Conservation (phyloP, 2,329 filamentous ascomycete species). For the Microdochium bolleyi region DNA sequence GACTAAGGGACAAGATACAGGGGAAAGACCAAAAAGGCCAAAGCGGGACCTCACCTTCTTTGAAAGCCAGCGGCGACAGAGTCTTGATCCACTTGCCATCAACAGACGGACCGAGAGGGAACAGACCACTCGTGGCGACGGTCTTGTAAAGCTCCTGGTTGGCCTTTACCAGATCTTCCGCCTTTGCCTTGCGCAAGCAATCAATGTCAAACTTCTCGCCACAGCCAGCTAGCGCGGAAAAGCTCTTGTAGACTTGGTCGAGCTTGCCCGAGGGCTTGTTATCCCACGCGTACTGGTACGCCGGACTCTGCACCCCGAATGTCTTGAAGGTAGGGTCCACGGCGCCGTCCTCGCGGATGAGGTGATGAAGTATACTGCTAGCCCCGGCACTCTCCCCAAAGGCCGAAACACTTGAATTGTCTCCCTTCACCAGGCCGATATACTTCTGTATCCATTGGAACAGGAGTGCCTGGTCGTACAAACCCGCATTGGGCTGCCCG, state of each 20-base stretch:
- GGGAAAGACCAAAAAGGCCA: not conserved
- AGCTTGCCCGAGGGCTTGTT: conserved; percentile 6
- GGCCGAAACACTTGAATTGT: conserved; percentile 29
- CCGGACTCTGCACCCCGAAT: conserved; percentile 19
- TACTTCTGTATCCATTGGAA: conserved; percentile 35
- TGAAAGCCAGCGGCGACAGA: conserved; percentile 20
- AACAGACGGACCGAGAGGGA: conserved; percentile 21
- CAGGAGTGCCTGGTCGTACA: conserved; percentile 27
- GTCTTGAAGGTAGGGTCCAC: conserved; percentile 31
- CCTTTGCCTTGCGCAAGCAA: conserved; percentile 17
- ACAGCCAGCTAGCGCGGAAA: conserved; percentile 19
- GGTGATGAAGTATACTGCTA: conserved; percentile 39
- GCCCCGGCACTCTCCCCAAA: conserved; percentile 41
- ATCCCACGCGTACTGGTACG: conserved; percentile 18
- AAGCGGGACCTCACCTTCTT: conserved; percentile 1
- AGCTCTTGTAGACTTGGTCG: conserved; percentile 15
- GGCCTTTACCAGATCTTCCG: conserved; percentile 1
- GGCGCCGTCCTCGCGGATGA: conserved; percentile 33
- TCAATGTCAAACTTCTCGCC: conserved; percentile 16
- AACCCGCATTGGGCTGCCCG: conserved; percentile 32
- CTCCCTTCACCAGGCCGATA: conserved; percentile 31
- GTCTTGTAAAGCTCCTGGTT: conserved; percentile 11
- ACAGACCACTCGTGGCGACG: conserved; percentile 17
- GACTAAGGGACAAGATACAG: not conserved
- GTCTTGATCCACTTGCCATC: conserved; percentile 23